Evolutionary conservation across 208 protist genomes (phyloP), one percentile per base, ranked within the genome.

Genomic region (Leishmania martiniquensis): DNA sequence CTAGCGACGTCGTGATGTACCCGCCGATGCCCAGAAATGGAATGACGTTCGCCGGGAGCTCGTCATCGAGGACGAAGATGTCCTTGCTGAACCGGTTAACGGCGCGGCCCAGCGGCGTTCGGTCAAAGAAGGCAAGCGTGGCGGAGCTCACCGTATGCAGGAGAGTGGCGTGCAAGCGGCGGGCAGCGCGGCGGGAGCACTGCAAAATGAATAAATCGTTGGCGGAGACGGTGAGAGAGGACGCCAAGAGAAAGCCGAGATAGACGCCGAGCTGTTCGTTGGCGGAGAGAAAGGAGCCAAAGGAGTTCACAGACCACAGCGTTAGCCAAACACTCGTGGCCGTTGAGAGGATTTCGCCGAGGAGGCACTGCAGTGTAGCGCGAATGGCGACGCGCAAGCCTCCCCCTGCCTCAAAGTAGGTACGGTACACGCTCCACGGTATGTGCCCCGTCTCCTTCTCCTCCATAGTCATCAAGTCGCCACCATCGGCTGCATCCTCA

Each of bases 71-170:
- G 10, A 70, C 85, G 65, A 85, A 82, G 13, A 98, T 88, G 73
- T 99, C 98, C 44, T 93, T 93, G 20, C 87, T 90, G 83, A 99
- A 99, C 32, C 99, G 90, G 75, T 99, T 99, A 20, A 99, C 49
- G 29, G 99, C 91, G 34, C 98, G 91, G 12, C 98, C 98, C 9
- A 95, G 37, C 0, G 97, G 98, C 3, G 94, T 99, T 4, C 86
- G 92, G 80, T 99, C 97, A 85, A 99, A 99, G 84, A 99, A 99
- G 1, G 60, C 67, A 76, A 90, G 76, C 4, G 85, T 91, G 42
- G 80, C 81, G 49, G 82, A 84, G 57, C 84, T 60, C 13, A 94
- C 70, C 49, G 85, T 81, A 54, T 77, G 63, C 65, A 94, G 71
- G 63, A 94, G 79, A 54, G 76, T 78, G 17, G 85, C 63, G 77